Base-by-base conservation (phyloP, 768 basidiomycete species). In the Fistulinella prunicolor region DNA sequence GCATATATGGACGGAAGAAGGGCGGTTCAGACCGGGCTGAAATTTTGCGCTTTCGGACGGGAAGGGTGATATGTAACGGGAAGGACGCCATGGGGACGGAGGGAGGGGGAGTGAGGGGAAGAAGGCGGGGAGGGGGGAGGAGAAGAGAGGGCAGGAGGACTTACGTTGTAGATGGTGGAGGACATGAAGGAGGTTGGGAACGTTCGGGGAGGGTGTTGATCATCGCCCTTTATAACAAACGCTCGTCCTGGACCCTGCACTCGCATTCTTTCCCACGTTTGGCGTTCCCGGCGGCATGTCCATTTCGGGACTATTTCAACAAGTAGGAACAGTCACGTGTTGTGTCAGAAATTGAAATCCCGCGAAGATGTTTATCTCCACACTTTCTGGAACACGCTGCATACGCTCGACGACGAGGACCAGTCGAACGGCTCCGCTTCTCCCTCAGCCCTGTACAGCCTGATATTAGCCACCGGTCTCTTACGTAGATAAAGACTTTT, bases 201-300 rank as follows among this genome's bases (percentile, higher is more conserved):
- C 60, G 65, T 57, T 61, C 65, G 54, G 60, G 61, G 54, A 65
- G 63, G 64, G 58, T 63, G 65, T 69, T 67, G 65, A 67, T 67
- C 65, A 69, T 69, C 65, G 67, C 65, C 60, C 65, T 67, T 67
- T 67, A 67, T 67, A 69, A 67, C 55, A 58, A 63, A 61, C 57
- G 54, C 58, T 67, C 61, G 44, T 29, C 54, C 67, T 58, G 63
- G 65, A 56, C 65, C 67, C 65, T 67, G 63, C 65, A 52, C 55
- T 59, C 42, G 44, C 50, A 55, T 63, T 63, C 55, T 59, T 64
- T 67, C 65, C 56, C 65, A 67, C 65, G 67, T 56, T 56, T 63
- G 65, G 50, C 63, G 53, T 58, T 69, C 50, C 65, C 65, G 65
- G 61, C 65, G 65, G 65, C 46, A 67, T 57, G 47, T 67, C 61